Percentiles rank a stretch among this genome's conserved stretches.
Evolutionary conservation across 345 rosid genomes (phyloP).

Genomic region (Toxicodendron radicans): DNA sequence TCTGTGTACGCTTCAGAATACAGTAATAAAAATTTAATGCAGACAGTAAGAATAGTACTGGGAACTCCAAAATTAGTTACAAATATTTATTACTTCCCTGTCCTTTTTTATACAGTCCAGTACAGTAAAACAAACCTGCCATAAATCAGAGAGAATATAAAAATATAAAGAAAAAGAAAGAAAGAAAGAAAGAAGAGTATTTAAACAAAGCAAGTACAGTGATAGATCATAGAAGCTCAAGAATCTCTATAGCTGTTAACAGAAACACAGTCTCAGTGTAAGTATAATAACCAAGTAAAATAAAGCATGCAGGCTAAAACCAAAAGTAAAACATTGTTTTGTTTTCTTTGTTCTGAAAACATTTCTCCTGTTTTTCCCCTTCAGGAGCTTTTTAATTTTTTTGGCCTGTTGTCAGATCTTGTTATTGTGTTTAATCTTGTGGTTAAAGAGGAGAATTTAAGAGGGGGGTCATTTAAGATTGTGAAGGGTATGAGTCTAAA

Average conservation of each 20-base stretch:
- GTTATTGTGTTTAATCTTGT: background rate
- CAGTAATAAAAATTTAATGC: no score
- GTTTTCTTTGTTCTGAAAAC: no score
- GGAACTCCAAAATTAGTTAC: no score
- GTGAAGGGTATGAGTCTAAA: background rate
- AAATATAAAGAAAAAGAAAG: constrained; percentile 9
- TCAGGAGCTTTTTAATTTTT: constrained; percentile 1
- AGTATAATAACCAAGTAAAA: background rate
- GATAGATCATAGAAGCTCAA: constrained; percentile 12
- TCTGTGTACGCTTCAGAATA: no score
- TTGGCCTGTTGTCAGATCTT: background rate
- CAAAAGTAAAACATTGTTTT: background rate
- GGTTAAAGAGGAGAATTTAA: no score
- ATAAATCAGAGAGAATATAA: no score
- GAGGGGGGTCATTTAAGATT: constrained; percentile 13
- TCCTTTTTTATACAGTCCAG: background rate
- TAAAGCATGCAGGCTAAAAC: constrained; percentile 5
- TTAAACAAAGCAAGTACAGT: background rate
- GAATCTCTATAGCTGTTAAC: constrained; percentile 17
- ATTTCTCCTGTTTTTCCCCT: background rate
- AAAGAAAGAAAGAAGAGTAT: background rate
- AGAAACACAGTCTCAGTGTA: background rate
- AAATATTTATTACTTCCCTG: no score
- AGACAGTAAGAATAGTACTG: no score
- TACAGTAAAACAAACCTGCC: background rate